Evolutionary conservation across 2,329 filamentous ascomycete species (phyloP).

Genomic region (Nothophaeocryptopus gaeumannii): DNA sequence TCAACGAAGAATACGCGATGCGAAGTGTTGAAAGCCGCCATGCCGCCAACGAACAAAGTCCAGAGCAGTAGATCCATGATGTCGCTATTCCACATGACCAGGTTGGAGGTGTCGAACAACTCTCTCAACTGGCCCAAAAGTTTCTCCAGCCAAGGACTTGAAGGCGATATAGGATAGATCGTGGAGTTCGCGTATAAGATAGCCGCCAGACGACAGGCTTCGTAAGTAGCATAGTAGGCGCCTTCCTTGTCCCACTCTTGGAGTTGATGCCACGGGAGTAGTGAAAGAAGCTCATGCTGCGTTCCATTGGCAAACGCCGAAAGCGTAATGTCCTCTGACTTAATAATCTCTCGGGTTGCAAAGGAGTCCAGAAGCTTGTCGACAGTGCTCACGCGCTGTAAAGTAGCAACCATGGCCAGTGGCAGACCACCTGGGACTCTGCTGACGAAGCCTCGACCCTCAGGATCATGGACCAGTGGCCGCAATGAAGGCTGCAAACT

Average conservation of each 20-base stretch:
- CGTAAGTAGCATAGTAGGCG: not conserved
- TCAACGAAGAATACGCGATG: conserved; percentile 14
- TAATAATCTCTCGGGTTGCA: conserved; percentile 1
- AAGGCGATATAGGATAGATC: conserved; percentile 10
- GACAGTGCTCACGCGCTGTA: conserved; percentile 3
- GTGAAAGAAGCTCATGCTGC: conserved; percentile 13
- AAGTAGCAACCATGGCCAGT: not conserved
- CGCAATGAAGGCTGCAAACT: conserved; percentile 2
- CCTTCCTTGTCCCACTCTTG: not conserved
- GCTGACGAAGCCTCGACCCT: conserved; percentile 5
- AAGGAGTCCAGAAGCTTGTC: conserved; percentile 17
- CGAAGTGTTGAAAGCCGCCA: conserved; percentile 12
- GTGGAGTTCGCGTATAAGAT: conserved; percentile 13
- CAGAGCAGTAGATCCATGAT: conserved; percentile 7
- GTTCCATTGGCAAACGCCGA: conserved; percentile 5
- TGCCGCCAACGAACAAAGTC: conserved; percentile 7
- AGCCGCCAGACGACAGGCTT: conserved; percentile 7
- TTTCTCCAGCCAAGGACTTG: conserved; percentile 12
- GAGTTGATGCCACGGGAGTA: conserved; percentile 1
- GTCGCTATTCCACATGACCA: not conserved
- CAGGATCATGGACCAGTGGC: conserved; percentile 1
- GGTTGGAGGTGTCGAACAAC: not conserved
- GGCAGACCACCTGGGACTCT: conserved; percentile 1
- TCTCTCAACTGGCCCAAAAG: conserved; percentile 7
- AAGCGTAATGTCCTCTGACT: conserved; percentile 5